Base-by-base conservation (phyloP, 2,329 filamentous ascomycete species). In the Didymella arachidicola region DNA sequence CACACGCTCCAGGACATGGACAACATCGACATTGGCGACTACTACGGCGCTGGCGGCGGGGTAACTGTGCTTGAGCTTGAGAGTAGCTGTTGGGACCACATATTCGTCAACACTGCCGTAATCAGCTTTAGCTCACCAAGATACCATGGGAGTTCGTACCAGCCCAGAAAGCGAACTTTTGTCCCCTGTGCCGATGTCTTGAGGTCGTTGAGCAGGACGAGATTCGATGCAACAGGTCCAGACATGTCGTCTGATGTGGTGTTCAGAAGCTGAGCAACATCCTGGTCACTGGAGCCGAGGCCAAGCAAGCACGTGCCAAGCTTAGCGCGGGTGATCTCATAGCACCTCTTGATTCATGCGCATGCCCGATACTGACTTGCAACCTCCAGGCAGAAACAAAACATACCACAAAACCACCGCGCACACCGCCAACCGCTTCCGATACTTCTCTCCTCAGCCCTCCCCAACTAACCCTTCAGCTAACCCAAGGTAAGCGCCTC, bases 121-220 rank as follows among this genome's bases (percentile, higher is more conserved):
- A 53, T 69, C 53, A 61, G 65, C 60, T 41, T 42, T 32, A 38
- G 56, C 52, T 51, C 18, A 45, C 36, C 14, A 27, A 11, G 49
- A 43, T n/a, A 16, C 26, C 4, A 12, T 19, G 10, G 27, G 46
- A 29, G 39, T 47, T 79, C 87, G 79, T 83, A 97, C 94, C 93
- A 97, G 77, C 92, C 93, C 49, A 98, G 79, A 76, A 98, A 96
- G 61, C 94, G 89, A 60, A 97, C 89, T 79, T 98, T 98, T n/a
- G 87, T 85, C n/a, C 85, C 85, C 4, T 73, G 60, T 22, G 78
- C 76, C 45, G 83, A 79, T 56, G 80, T 72, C 1, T 79, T 79
- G n/a, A 83, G 65, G 51, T 82, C 78, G 11, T 73, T 74, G 30
- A 83, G 68, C 39, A 81, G 72, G 59, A 88, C 86, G 10, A 83